A percentile compares a stretch with the other conserved stretches of the same genome.
These are phyloP conservation scores for Kodamaea suecica DNA, from an alignment of 1,139 yeast species.

Conservation along the genomic window DNA sequence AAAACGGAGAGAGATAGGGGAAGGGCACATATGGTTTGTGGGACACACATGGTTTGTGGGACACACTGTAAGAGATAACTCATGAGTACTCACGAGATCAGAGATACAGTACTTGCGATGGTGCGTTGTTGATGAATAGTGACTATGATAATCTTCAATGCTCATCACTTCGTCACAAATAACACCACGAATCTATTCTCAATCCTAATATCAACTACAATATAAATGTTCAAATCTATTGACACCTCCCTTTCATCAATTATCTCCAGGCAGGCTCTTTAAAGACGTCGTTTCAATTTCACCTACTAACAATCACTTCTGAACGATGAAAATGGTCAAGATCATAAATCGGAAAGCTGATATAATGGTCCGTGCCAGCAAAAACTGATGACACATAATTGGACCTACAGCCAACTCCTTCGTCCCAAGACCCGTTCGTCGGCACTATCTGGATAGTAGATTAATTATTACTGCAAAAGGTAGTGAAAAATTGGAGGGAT, in stretches of 20 bases:
- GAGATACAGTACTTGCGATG: no score
- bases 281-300: slow-evolving; percentile 39
- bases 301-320: slow-evolving; percentile 47
- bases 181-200: no score
- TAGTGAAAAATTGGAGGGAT: background rate
- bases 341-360: slow-evolving; percentile 5
- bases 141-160: no score
- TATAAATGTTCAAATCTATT: slow-evolving; percentile 48
- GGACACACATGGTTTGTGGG: no score
- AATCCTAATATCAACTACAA: no score
- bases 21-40: no score
- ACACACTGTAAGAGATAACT: no score
- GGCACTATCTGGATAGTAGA: slow-evolving; percentile 57
- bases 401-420: slow-evolving; percentile 17
- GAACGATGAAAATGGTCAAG: slow-evolving; percentile 18
- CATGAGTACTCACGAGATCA: no score
- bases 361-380: slow-evolving; percentile 17
- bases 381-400: slow-evolving; percentile 28
- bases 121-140: no score
- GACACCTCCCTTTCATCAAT: slow-evolving; percentile 54
- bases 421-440: slow-evolving; percentile 21
- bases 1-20: no score
- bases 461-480: no score
- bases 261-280: slow-evolving; percentile 52
- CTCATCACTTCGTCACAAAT: no score